These are phyloP conservation scores for Candida tibetensis DNA, from an alignment of 805 yeast genomes.

Conservation along the genomic window DNA sequence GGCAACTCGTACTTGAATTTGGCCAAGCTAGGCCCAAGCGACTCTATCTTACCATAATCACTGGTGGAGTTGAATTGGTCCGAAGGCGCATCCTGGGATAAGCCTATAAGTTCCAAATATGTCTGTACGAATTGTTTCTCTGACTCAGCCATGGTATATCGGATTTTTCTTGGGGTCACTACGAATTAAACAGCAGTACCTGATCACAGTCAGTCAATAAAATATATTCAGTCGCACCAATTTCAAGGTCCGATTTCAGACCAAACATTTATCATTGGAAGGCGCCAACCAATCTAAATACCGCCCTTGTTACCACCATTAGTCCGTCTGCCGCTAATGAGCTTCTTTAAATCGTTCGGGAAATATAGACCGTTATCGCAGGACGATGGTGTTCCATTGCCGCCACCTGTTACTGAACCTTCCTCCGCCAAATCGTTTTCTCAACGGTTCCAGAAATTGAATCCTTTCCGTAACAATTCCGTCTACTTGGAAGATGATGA, in stretches of 20 bases:
- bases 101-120: constrained; percentile 46
- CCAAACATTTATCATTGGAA: too few relatives aligned
- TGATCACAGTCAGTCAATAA: too few relatives aligned
- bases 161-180: constrained; percentile 1
- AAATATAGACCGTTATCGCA: constrained; percentile 32
- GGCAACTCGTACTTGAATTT: constrained; percentile 37
- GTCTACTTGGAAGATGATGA: constrained; percentile 42
- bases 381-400: constrained; percentile 34
- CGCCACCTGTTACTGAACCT: constrained; percentile 37
- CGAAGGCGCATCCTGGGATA: constrained; percentile 38
- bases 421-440: constrained; percentile 20
- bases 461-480: constrained; percentile 38
- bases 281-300: too few relatives aligned
- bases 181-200: neutral
- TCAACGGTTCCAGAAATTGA: constrained; percentile 31
- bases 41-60: constrained; percentile 26
- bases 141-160: constrained; percentile 1
- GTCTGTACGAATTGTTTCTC: constrained; percentile 49
- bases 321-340: constrained; percentile 21
- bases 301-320: too few relatives aligned
- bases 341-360: constrained; percentile 36
- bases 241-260: too few relatives aligned
- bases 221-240: too few relatives aligned
- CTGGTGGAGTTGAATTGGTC: constrained; percentile 32
- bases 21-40: constrained; percentile 50